These are phyloP conservation scores for Zopfia rhizophila DNA, from an alignment of 2,329 filamentous ascomycete genomes.

Conservation along the genomic window DNA sequence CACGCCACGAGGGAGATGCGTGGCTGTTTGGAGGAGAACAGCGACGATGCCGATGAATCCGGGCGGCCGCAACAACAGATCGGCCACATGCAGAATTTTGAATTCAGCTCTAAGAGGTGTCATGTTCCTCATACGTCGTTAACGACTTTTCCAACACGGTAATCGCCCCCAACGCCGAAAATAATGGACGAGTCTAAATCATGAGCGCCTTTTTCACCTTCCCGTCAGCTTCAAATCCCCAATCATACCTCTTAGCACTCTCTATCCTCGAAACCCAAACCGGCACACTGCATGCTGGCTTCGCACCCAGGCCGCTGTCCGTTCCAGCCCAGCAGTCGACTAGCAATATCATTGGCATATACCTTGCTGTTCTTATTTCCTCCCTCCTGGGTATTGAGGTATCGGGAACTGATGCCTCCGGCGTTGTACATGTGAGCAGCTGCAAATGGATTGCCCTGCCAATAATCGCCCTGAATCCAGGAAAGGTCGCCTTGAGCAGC, in stretches of 20 bases:
- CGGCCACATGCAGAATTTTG: too few relatives aligned
- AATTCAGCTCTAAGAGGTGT: too few relatives aligned
- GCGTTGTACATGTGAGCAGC: slow-evolving; percentile 28
- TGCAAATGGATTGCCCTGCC: slow-evolving; percentile 24
- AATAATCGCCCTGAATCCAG: slow-evolving; percentile 17
- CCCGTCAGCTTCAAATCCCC: too few relatives aligned
- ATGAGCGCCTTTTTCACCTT: too few relatives aligned
- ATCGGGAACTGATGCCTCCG: slow-evolving; percentile 12
- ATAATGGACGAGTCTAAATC: too few relatives aligned
- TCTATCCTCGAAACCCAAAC: slow-evolving; percentile 11
- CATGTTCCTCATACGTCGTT: too few relatives aligned
- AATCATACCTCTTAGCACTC: slow-evolving; percentile 7
- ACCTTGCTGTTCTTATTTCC: slow-evolving; percentile 12
- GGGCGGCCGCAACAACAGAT: too few relatives aligned
- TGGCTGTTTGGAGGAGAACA: too few relatives aligned
- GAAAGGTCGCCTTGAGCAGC: slow-evolving; percentile 2
- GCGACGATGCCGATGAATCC: too few relatives aligned
- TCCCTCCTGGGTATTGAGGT: slow-evolving; percentile 12
- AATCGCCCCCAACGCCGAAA: too few relatives aligned
- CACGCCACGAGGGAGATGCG: too few relatives aligned
- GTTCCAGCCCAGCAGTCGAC: slow-evolving; percentile 28
- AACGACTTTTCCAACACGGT: too few relatives aligned
- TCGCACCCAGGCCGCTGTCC: slow-evolving; percentile 13
- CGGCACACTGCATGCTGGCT: slow-evolving; percentile 14
- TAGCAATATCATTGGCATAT: slow-evolving; percentile 29